These are phyloP conservation scores for Colletotrichum eleusines DNA, from an alignment of 2,329 filamentous ascomycete genomes.

Conservation along the genomic window DNA sequence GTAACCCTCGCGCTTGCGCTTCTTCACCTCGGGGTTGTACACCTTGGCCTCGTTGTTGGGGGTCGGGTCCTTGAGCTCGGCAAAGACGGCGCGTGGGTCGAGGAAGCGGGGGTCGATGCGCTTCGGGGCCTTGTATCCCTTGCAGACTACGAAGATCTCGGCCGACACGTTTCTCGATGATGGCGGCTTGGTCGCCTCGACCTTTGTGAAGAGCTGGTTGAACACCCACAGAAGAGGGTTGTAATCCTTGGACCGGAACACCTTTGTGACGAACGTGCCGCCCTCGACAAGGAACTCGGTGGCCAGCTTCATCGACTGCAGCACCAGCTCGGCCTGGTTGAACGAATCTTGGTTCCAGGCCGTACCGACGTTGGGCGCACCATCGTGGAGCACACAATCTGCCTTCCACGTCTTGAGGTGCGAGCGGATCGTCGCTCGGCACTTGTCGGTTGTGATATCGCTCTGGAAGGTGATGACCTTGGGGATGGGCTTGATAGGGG, in stretches of 20 bases:
- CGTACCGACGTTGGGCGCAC: constrained; percentile 96
- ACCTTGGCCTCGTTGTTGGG: constrained; percentile 98
- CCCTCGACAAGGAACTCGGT: constrained; percentile 92
- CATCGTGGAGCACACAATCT: constrained; percentile 95
- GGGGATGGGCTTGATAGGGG: constrained; percentile 95
- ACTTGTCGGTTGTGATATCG: constrained; percentile 98
- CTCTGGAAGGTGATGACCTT: constrained; percentile 95
- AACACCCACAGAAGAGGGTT: constrained; percentile 97
- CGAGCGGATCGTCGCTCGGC: constrained; percentile 86
- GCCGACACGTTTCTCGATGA: constrained; percentile 96
- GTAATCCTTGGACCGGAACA: constrained; percentile 97
- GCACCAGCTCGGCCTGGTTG: constrained; percentile 91
- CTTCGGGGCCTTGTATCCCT: constrained; percentile 95
- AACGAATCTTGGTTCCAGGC: constrained; percentile 99
- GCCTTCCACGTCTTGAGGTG: constrained; percentile 97
- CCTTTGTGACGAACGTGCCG: constrained; percentile 96
- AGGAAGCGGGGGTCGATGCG: constrained; percentile 92
- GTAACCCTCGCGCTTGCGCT: constrained; percentile 96
- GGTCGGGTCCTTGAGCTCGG: constrained; percentile 85
- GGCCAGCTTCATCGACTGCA: constrained; percentile 92
- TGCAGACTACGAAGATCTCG: constrained; percentile 98
- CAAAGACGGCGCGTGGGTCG: constrained; percentile 90
- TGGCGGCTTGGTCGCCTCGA: constrained; percentile 97
- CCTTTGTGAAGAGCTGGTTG: constrained; percentile 94
- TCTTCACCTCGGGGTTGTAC: constrained; percentile 97